Percentiles rank a stretch among this genome's conserved stretches.
These are phyloP conservation scores for Leccinum subrobustum DNA, from an alignment of 1,284 basidiomycete species.

Conservation along the genomic window DNA sequence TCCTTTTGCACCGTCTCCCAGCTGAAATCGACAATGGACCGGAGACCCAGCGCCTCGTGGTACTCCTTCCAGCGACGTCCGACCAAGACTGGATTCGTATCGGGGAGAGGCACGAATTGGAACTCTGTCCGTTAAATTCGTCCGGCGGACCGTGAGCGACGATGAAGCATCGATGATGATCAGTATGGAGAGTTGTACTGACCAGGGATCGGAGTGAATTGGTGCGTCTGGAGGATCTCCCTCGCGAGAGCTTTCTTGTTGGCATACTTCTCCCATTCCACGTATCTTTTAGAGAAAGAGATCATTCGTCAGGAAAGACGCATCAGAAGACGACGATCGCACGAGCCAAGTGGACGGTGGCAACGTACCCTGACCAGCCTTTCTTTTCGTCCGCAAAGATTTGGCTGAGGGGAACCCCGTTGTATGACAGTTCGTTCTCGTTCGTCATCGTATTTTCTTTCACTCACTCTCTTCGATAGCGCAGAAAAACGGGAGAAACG, in stretches of 20 bases:
- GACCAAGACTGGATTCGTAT: constrained; percentile 51
- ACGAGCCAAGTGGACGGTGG: neutral
- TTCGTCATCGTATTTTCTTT: neutral
- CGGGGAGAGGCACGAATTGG: constrained; percentile 48
- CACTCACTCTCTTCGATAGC: neutral
- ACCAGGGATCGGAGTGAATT: constrained; percentile 17
- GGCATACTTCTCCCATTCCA: constrained; percentile 20
- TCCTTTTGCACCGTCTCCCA: constrained; percentile 53
- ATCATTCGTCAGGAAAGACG: neutral
- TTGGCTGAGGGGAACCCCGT: neutral
- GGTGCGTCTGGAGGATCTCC: constrained; percentile 13
- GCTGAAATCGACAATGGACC: constrained; percentile 47
- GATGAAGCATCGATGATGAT: neutral
- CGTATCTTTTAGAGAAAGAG: constrained; percentile 5
- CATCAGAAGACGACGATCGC: neutral
- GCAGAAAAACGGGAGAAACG: neutral
- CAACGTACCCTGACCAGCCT: constrained; percentile 17
- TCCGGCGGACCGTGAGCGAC: neutral
- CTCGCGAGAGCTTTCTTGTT: constrained; percentile 15
- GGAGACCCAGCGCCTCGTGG: constrained; percentile 49
- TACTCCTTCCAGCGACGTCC: constrained; percentile 55
- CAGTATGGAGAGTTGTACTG: neutral
- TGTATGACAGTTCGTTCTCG: neutral
- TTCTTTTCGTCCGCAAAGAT: constrained; percentile 15
- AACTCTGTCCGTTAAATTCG: constrained; percentile 33